Base-by-base conservation (phyloP, 495 filamentous ascomycete species). In the Oidiodendron maius region DNA sequence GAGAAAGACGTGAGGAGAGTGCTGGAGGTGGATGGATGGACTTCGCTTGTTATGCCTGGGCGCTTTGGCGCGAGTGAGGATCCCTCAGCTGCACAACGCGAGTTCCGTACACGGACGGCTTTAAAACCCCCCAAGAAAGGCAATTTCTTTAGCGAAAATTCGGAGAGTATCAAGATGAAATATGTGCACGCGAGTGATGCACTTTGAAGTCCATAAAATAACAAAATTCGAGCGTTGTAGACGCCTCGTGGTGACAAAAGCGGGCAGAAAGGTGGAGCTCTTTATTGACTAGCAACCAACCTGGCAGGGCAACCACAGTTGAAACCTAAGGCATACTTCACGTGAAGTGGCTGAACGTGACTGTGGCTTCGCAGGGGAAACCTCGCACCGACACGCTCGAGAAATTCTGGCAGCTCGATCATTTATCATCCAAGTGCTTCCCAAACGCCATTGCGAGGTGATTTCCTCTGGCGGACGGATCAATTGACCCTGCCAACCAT, bases 401-500 rank as follows among this genome's bases (percentile, higher is more conserved):
- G 32, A 48, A 51, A 44, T 42, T 44, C 43, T 13, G 24, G 3
- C n/a, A n/a, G n/a, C n/a, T n/a, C n/a, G n/a, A n/a, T n/a, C n/a
- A n/a, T n/a, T n/a, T n/a, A n/a, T n/a, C n/a, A n/a, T n/a, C n/a
- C n/a, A n/a, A n/a, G n/a, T 11, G 5, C 12, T 6, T 10, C 37
- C 40, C 15, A 20, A n/a, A 12, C 28, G 10, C 30, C 43, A 21
- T 48, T 28, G 23, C 21, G 26, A 46, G 37, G 26, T 20, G 22
- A 41, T n/a, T 40, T 43, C 16, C 30, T 40, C 18, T 46, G 30
- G 48, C 20, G 40, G 36, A 47, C 28, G 52, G 43, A 37, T 55
- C 52, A 57, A 59, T 55, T 59, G 44, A 20, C 13, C 40, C 24
- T 37, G 22, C 39, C 46, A 41, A 65, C 49, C 40, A 82, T 87